Base-by-base conservation (phyloP, 1,284 basidiomycete species). In the Ustilago loliicola region DNA sequence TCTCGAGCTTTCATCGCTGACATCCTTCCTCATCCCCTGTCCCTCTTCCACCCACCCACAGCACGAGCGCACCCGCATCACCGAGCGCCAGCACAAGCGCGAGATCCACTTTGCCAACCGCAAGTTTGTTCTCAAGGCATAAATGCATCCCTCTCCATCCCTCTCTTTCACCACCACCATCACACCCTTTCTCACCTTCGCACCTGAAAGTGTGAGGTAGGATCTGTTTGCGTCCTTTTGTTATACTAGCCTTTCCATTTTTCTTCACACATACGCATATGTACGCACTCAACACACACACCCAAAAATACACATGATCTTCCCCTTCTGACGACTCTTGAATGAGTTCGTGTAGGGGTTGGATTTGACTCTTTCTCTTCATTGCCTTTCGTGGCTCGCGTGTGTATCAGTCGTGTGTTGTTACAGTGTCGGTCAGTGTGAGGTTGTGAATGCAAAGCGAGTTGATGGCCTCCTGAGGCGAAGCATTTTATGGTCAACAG, bases 61-160 rank as follows among this genome's bases (percentile, higher is more conserved):
- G 85, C 77, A 81, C 80, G 85, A 86, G 83, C 71, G 69, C 63
- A 80, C 74, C 56, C 79, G 72, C 52, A 73, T 71, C 62, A 85
- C 85, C 34, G 84, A 85, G 80, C 82, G 85, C 62, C 73, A 85
- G 80, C 81, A 83, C 82, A 86, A 86, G 84, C 77, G 78, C 69
- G 71, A 83, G 73, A 79, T 85, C 63, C 85, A 86, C 84, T 86
- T 86, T 70, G 81, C 80, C 70, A 71, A 71, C 61, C 83, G 83
- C 65, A 82, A 82, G 72, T 86, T 76, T 72, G 83, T 86, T 59
- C 78, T 86, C 72, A 86, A 86, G 84, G 84, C 84, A 63, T 86
- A 83, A 86, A 66, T n/a, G 17, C 30, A 21, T n/a, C 8, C 13
- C 23, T 57, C 23, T n/a, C 32, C 54, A n/a, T 30, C 21, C 45